Evolutionary conservation across 768 basidiomycete genomes (phyloP), one percentile per base, ranked within the genome.

Genomic region (Austroboletus eburneus): DNA sequence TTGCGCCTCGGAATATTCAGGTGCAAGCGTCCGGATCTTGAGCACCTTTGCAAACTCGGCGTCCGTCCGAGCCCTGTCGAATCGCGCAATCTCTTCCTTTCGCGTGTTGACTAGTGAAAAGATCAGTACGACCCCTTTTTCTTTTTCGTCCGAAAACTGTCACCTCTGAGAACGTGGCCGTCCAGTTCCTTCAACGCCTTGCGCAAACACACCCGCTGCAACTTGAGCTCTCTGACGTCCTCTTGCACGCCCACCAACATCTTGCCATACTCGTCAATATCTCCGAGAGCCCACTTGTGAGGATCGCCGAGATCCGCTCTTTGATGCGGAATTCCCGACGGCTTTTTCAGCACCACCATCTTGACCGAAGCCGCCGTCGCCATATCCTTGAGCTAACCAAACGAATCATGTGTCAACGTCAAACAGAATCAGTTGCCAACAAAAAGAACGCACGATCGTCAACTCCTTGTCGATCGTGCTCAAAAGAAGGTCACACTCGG

Each of bases 1-100:
- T 61, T 94, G 93, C 1, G 80, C 85, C 60, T 94, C 91, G 13
- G 83, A 72, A 58, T 92, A 85, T 58, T 97, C 91, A 0, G 95
- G 91, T 12, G 86, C 86, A n/a, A 93, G 67, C n/a, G 85, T 82
- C 39, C 87, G 75, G 3, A 80, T 71, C 57, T 79, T 82, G 43
- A 90, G 67, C 72, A 86, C 79, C 57, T 81, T 85, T 9, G 81
- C 78, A 62, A 94, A 90, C 45, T 86, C 85, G 3, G 80, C 76
- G 59, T 97, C 92, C 24, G 74, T 75, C 49, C 81, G 80, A 1
- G 91, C 92, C 55, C 79, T 81, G 45, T 83, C 74, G 64, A 91
- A 93, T 5, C 90, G 80, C 16, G 73, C 71, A 21, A 91, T 85
- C 58, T 96, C 92, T 61, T 93, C 91, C 54, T 78, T 78, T 53